Conservation (phyloP, 352 stramenopile species). For the Globisporangium perplexum region DNA sequence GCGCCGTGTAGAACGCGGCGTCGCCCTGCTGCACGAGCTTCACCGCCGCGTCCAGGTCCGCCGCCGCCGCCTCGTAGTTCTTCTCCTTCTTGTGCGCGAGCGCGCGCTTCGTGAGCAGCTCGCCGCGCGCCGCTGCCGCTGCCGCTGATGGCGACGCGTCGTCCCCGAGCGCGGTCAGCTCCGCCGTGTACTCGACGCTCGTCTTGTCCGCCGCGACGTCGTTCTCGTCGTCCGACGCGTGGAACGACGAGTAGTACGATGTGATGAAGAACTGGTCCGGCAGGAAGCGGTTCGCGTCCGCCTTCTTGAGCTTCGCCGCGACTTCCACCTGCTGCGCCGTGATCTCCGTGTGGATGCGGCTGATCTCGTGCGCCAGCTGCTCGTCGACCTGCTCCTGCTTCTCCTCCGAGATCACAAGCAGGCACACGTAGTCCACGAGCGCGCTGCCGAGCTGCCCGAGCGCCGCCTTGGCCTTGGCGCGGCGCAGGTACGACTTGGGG, state of each 20-base stretch:
- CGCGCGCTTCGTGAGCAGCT: conserved; percentile 57
- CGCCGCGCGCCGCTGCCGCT: conserved; percentile 28
- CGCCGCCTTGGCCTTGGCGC: conserved; percentile 59
- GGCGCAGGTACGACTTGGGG: conserved; percentile 70
- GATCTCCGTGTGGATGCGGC: conserved; percentile 67
- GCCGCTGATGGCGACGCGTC: conserved; percentile 12
- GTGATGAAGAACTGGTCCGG: conserved; percentile 81
- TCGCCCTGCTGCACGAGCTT: conserved; percentile 41
- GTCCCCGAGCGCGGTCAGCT: conserved; percentile 35
- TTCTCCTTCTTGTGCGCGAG: conserved; percentile 61
- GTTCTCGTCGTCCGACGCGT: conserved; percentile 71
- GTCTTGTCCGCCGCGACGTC: conserved; percentile 52
- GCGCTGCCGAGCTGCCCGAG: conserved; percentile 44
- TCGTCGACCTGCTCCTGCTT: conserved; percentile 73
- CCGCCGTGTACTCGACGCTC: conserved; percentile 44
- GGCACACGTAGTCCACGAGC: conserved; percentile 76
- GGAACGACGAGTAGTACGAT: conserved; percentile 85
- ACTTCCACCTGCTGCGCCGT: conserved; percentile 60
- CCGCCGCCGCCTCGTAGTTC: conserved; percentile 56
- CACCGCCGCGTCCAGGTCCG: conserved; percentile 52
- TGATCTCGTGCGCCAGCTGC: conserved; percentile 63
- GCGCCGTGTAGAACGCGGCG: conserved; percentile 61
- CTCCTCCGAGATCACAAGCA: conserved; percentile 75
- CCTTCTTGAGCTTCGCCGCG: conserved; percentile 44
- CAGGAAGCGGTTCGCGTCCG: conserved; percentile 52